Percentiles rank a stretch among this genome's conserved stretches.
Conservation (phyloP, 208 protist genomes). For the Leptomonas pyrrhocoris region DNA sequence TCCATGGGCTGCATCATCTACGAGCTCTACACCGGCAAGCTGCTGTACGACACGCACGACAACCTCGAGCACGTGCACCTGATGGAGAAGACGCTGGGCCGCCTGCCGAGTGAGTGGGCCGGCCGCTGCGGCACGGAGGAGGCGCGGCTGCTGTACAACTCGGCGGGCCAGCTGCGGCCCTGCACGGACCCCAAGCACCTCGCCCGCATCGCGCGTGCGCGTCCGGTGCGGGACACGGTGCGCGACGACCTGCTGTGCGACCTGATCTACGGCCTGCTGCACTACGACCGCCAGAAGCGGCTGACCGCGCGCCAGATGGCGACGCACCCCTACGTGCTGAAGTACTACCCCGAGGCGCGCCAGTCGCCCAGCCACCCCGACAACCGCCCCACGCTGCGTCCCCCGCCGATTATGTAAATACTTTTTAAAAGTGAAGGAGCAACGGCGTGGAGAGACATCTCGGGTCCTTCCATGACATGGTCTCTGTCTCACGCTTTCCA, state of each 20-base stretch:
- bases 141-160: slow-evolving; percentile 58
- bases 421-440: too few species aligned
- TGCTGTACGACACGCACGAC: slow-evolving; percentile 76
- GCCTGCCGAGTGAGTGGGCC: slow-evolving; percentile 60
- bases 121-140: slow-evolving; percentile 54
- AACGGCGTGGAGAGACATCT: too few species aligned
- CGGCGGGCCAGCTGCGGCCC: slow-evolving; percentile 46
- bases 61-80: slow-evolving; percentile 81
- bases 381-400: slow-evolving; percentile 52
- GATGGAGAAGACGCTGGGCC: slow-evolving; percentile 74
- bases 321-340: slow-evolving; percentile 76
- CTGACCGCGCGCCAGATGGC: slow-evolving; percentile 71
- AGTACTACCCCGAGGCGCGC: slow-evolving; percentile 81
- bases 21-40: slow-evolving; percentile 73
- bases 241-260: slow-evolving; percentile 59
- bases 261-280: slow-evolving; percentile 67
- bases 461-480: too few species aligned
- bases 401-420: slow-evolving; percentile 26
- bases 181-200: slow-evolving; percentile 71
- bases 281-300: slow-evolving; percentile 78
- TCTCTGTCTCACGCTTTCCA: too few species aligned
- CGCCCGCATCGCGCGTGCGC: slow-evolving; percentile 58
- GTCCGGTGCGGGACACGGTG: slow-evolving; percentile 60
- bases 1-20: slow-evolving; percentile 87
- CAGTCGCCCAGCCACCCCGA: slow-evolving; percentile 66